Percentiles rank a stretch among this genome's conserved stretches.
phyloP scores from a whole-genome alignment of 2,329 filamentous ascomycete genomes.

The Epichloe amarillans region DNA sequence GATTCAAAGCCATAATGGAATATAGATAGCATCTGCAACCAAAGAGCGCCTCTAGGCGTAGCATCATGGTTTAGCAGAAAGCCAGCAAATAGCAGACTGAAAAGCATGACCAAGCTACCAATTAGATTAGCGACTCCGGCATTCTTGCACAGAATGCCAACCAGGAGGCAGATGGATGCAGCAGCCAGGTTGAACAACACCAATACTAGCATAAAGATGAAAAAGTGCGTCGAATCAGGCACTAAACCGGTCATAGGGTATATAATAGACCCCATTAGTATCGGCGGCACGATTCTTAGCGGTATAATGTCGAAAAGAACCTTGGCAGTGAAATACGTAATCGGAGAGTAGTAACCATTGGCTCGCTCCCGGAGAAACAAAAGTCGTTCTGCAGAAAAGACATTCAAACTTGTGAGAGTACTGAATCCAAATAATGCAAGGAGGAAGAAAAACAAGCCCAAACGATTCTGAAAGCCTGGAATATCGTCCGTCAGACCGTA shows the following conservation, averaged over 20 bases:
- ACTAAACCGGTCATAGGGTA: conserved; percentile 97
- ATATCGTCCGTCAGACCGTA: conserved; percentile 95
- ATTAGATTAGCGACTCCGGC: conserved; percentile 84
- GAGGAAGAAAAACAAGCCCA: conserved; percentile 96
- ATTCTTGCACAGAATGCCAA: conserved; percentile 90
- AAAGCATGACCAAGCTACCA: conserved; percentile 92
- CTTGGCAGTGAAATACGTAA: conserved; percentile 91
- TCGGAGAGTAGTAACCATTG: conserved; percentile 89
- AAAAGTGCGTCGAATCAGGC: conserved; percentile 68
- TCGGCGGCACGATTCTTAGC: conserved; percentile 82
- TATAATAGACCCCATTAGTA: conserved; percentile 89
- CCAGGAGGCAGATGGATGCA: conserved; percentile 85
- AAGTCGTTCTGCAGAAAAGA: conserved; percentile 82
- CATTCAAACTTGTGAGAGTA: conserved; percentile 82
- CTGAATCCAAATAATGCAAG: conserved; percentile 94
- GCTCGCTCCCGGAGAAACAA: conserved; percentile 87
- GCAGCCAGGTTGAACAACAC: conserved; percentile 94
- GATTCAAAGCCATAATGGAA: conserved; percentile 98
- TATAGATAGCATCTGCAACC: conserved; percentile 88
- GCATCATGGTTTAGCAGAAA: conserved; percentile 89
- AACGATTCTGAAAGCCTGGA: conserved; percentile 90
- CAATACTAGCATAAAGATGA: conserved; percentile 81
- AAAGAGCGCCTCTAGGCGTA: conserved; percentile 71
- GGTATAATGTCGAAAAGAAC: conserved; percentile 97
- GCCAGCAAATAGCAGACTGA: conserved; percentile 87